Evolutionary conservation across 129 eudicot species (phyloP), one percentile per base, ranked within the genome.

Genomic region (Chrysanthemum lavandulifolium): DNA sequence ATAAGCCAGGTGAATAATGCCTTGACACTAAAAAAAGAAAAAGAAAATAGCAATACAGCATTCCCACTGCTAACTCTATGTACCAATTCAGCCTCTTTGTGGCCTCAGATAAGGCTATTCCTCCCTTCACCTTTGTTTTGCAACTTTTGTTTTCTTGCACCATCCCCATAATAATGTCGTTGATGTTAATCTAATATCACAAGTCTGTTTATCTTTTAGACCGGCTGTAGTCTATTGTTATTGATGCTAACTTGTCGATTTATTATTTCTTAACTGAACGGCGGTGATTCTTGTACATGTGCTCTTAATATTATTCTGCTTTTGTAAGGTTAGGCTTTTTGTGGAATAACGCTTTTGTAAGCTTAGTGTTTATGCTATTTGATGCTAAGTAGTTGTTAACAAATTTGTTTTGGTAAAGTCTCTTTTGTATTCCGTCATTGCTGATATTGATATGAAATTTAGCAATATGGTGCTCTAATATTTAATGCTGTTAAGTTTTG

Each of bases 51-150:
- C 3, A 31, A 59, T 11, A 59, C 10, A 36, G 64, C n/a, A 59
- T 21, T 23, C 14, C 40, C 60, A 15, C 15, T 15, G 60, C 23
- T 55, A 55, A 29, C 59, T 9, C n/a, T 55, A 55, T 55, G 60
- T 55, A 16, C 15, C 60, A 55, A 8, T 15, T 55, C 60, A 15
- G 11, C 60, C 60, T 55, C 60, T 55, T 55, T 3, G 10, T 10
- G 0, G 60, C 60, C 23, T 15, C 60, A 55, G 18, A 15, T 55
- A 55, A 15, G 11, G 60, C 15, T 55, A 16, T 55, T 55, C 23
- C 60, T 55, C 23, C 60, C 18, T 59, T 59, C n/a, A 59, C 64
- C 64, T 59, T 59, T 58, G 64, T 6, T 58, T 19, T 59, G 40
- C 64, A 59, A 9, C 36, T 59, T 59, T 10, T 14, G 12, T 51